These are phyloP conservation scores for Camellia granthamiana DNA, from an alignment of 148 eudicot species.

Conservation along the genomic window DNA sequence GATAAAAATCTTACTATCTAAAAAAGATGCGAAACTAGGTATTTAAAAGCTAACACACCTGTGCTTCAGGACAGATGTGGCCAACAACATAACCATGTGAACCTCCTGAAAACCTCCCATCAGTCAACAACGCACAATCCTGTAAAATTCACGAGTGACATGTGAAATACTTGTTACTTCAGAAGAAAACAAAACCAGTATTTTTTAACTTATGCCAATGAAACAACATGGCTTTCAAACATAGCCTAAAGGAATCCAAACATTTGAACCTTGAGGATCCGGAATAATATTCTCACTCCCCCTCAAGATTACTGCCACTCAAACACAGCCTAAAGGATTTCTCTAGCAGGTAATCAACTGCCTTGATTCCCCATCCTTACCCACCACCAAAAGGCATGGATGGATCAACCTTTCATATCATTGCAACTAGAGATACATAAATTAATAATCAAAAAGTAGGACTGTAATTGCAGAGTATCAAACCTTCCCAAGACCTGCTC, in stretches of 20 bases:
- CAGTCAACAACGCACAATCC: slow-evolving; percentile 90
- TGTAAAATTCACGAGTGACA: slow-evolving; percentile 25
- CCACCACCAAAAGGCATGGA: neutral
- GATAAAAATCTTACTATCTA: neutral
- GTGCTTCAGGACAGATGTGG: slow-evolving; percentile 95
- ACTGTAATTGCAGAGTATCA: slow-evolving; percentile 6
- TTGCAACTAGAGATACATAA: neutral
- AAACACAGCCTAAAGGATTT: too few species aligned
- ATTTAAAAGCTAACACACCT: slow-evolving; percentile 36
- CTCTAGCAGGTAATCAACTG: neutral
- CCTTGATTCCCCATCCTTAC: neutral
- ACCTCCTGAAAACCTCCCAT: slow-evolving; percentile 96
- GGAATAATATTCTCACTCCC: too few species aligned
- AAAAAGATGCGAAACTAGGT: neutral
- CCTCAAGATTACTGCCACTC: too few species aligned
- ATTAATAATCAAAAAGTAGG: neutral
- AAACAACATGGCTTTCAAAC: neutral
- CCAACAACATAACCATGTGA: slow-evolving; percentile 98
- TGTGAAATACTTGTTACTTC: neutral
- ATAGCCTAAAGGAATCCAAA: neutral
- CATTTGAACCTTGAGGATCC: too few species aligned
- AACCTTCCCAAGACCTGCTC: slow-evolving; percentile 99
- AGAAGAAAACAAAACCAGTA: neutral
- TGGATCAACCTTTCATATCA: neutral
- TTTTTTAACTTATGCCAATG: neutral